Conservation (phyloP, 148 eudicot genomes). For the Silene latifolia region DNA sequence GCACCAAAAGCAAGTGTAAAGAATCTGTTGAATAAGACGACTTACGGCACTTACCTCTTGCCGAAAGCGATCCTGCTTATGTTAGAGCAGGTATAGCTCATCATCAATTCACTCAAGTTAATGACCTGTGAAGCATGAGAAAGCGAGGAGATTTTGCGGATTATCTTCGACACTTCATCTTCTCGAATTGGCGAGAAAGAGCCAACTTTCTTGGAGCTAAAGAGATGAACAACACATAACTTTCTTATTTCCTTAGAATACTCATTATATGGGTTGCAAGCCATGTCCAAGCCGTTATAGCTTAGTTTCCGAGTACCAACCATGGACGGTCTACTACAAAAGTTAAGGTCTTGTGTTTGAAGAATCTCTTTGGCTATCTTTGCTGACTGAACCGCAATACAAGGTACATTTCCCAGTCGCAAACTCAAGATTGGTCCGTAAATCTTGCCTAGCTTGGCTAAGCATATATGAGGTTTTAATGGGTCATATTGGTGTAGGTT, state of each 20-base stretch:
- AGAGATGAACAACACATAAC: neutral
- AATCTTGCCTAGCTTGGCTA: neutral
- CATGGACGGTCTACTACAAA: no score
- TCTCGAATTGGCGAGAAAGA: neutral
- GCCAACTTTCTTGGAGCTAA: neutral
- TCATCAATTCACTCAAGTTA: conserved; percentile 8
- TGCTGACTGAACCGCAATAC: no score
- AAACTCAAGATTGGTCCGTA: neutral
- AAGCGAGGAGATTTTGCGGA: neutral
- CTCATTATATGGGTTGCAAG: neutral
- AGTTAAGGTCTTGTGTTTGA: no score
- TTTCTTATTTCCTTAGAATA: neutral
- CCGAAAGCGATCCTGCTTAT: conserved; percentile 4
- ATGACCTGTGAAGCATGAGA: neutral
- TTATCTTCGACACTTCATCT: neutral
- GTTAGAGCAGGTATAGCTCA: conserved; percentile 2
- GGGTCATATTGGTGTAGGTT: conserved; percentile 3
- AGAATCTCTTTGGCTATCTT: no score
- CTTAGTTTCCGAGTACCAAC: no score
- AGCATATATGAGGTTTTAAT: neutral
- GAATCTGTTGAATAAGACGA: neutral
- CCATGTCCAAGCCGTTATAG: no score
- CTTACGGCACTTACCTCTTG: conserved; percentile 5
- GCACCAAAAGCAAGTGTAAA: no score
- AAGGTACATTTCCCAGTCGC: neutral